Percentiles rank a stretch among this genome's conserved stretches.
phyloP scores from a whole-genome alignment of 1,139 yeast species.

The Kodamaea derodonti region DNA sequence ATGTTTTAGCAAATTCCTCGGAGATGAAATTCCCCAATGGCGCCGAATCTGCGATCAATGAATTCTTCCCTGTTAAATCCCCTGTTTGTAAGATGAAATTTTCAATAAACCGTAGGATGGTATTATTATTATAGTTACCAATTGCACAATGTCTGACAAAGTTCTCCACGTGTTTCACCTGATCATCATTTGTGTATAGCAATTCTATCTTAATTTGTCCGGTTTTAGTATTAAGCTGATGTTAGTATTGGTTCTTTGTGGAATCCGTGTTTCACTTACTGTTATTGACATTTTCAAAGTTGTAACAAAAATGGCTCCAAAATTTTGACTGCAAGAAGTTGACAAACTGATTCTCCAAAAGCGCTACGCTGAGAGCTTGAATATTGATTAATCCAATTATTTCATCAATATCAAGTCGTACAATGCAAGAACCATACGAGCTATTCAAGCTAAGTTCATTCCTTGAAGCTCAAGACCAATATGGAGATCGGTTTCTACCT shows the following conservation, averaged over 20 bases:
- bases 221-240: constrained; percentile 15
- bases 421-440: constrained; percentile 1
- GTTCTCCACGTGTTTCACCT: constrained; percentile 16
- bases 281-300: no score
- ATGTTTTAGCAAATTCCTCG: background rate
- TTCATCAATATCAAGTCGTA: no score
- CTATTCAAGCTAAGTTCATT: constrained; percentile 8
- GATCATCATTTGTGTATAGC: constrained; percentile 8
- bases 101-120: constrained; percentile 40
- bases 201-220: constrained; percentile 20
- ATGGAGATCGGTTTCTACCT: constrained; percentile 23
- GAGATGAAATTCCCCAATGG: constrained; percentile 3
- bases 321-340: no score
- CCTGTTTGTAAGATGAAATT: constrained; percentile 48
- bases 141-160: constrained; percentile 44
- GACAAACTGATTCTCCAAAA: no score
- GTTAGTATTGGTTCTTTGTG: no score
- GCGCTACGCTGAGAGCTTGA: no score
- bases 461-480: constrained; percentile 16
- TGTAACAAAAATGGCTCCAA: no score
- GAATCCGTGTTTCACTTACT: no score
- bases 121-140: constrained; percentile 39
- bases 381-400: no score
- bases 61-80: constrained; percentile 44
- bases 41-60: constrained; percentile 7